Evolutionary conservation across 2,329 filamentous ascomycete genomes (phyloP), one percentile per base, ranked within the genome.

Genomic region (Pseudopyricularia cyperi): DNA sequence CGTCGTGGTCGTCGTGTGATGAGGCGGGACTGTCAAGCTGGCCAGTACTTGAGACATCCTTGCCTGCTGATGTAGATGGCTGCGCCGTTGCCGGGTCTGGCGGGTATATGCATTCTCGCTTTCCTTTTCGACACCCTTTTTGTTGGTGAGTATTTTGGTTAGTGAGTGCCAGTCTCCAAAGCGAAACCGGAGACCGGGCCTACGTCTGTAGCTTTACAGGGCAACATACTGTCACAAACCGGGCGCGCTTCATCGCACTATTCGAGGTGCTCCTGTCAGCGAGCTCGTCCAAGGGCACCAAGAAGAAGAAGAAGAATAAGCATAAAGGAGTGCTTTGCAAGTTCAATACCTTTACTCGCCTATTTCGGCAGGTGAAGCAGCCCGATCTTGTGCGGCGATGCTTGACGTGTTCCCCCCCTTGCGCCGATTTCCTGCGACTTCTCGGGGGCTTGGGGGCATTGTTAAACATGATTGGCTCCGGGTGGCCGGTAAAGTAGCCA

Each of bases 371-470:
- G 47, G 90, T 97, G 57, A 75, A 96, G 69, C 93, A 98, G 28
- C 93, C 93, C 57, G 89, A 96, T 60, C 93, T 79, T 44, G 93
- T 97, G 59, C 93, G 82, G 55, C 90, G 85, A 65, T 97, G 91
- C 68, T 97, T 97, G 58, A 94, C 85, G 62, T 86, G 83, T 55
- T 94, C 87, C 48, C 71, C 56, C 3, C 72, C 74, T 2, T 70
- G 63, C 9, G 68, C 61, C 1, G 75, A 76, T 57, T 78, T 79
- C 53, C 75, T 71, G 50, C 76, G 70, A 55, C 66, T 69, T 59
- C 75, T 71, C 49, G 73, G 69, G 11, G 71, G 57, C 58, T 77
- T 77, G 15, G 72, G 64, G 2, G 70, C 61, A 24, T 54, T 48
- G 54, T 70, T 71, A 55, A 75, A 71, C 62, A 72, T 66, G 42